A percentile compares a stretch with the other conserved stretches of the same genome.
These are phyloP conservation scores for Lodderomyces beijingensis DNA, from an alignment of 1,139 yeast species.

Conservation along the genomic window DNA sequence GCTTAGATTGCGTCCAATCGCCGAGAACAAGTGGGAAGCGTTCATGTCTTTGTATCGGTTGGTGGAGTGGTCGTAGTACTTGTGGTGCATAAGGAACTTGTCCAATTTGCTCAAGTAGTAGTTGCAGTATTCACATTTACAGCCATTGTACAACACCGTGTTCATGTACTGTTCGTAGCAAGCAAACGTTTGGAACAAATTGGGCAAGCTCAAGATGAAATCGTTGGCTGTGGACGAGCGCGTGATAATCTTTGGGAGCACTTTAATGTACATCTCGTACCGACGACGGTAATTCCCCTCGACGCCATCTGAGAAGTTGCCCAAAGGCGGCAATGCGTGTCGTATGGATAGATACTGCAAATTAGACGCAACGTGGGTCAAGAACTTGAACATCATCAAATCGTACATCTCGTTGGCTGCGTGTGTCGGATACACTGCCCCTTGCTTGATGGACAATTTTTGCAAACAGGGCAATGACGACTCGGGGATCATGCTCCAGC, in stretches of 20 bases:
- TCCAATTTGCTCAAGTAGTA: conserved; percentile 49
- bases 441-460: conserved; percentile 46
- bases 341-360: conserved; percentile 40
- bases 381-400: conserved; percentile 40
- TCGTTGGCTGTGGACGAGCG: conserved; percentile 15
- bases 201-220: conserved; percentile 49
- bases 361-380: conserved; percentile 19
- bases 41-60: conserved; percentile 55
- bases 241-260: conserved; percentile 41
- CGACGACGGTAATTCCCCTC: conserved; percentile 70
- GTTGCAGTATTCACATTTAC: conserved; percentile 56
- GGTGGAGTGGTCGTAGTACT: conserved; percentile 44
- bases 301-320: conserved; percentile 45
- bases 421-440: conserved; percentile 33
- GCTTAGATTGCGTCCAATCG: conserved; percentile 42
- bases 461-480: conserved; percentile 18
- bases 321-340: conserved; percentile 44
- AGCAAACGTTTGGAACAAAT: conserved; percentile 53
- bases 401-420: conserved; percentile 55
- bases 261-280: conserved; percentile 42
- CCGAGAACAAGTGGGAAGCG: conserved; percentile 52
- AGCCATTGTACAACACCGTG: conserved; percentile 72
- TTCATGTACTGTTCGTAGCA: conserved; percentile 69
- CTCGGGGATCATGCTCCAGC: conserved; percentile 23
- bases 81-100: conserved; percentile 56